Evolutionary conservation across 495 filamentous ascomycete genomes (phyloP), one percentile per base, ranked within the genome.

Genomic region (Lasiosphaeris hirsuta): DNA sequence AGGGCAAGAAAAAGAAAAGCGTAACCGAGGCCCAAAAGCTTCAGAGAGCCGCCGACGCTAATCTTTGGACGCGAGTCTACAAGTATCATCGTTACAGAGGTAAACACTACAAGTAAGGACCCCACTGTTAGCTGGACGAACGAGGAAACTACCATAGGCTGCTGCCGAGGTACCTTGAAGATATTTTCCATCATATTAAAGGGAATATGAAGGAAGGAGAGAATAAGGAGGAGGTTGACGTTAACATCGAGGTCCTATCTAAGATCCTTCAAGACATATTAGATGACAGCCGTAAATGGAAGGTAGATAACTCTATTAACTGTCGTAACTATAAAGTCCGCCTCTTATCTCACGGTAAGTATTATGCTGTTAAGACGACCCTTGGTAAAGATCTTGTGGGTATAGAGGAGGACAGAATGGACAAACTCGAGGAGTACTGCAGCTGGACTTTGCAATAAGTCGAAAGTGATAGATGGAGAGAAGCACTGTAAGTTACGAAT

Each of bases 91-190:
- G 23, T 30, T 55, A 23, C 36, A 62, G 54, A 39, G 60, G 40
- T 41, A 54, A 54, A 41, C 40, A 54, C 51, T 45, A 13, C 40
- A 54, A 45, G 51, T 40, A 54, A 44, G 51, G 51, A 36, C 51
- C 51, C 40, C 40, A 54, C 51, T 54, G 41, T 40, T 54, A 30
- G 51, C 14, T 19, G 41, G 51, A 54, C 51, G 51, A 30, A 44
- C 39, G 23, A 54, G 51, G 51, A 54, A 54, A 54, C 42, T 40
- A 54, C 33, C 30, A 55, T 38, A 55, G 33, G 52, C 52, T 55
- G 52, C 52, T 55, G 41, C 41, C 52, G 38, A 55, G 52, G 41
- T 41, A 55, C 52, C 33, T 55, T 3, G 52, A 55, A 46, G 52
- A 46, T 18, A 37, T 55, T 46, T 13, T 46, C 52, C 33, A 38